A percentile compares a stretch with the other conserved stretches of the same genome.
Conservation (phyloP, 495 filamentous ascomycete species). For the Mytilinidion resinicola region DNA sequence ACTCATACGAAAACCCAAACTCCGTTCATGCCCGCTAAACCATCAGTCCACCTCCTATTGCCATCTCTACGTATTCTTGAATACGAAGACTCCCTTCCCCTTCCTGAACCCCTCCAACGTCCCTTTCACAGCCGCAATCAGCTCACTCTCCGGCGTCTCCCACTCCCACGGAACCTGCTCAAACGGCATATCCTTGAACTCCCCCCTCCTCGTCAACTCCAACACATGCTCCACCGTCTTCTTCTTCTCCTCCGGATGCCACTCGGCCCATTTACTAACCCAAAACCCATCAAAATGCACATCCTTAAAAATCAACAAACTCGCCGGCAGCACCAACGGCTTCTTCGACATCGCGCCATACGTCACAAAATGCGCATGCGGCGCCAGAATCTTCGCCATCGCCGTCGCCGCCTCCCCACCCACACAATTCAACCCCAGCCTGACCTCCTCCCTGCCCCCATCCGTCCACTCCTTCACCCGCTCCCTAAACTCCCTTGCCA, state of each 20-base stretch:
- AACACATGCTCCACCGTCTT: conserved; percentile 76
- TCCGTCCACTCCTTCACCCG: conserved; percentile 62
- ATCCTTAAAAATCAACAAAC: conserved; percentile 84
- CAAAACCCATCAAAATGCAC: conserved; percentile 86
- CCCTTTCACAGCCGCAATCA: conserved; percentile 24
- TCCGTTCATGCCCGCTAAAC: no score
- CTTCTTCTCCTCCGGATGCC: conserved; percentile 65
- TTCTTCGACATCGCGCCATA: conserved; percentile 93
- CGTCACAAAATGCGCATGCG: conserved; percentile 71
- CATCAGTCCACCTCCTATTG: neutral
- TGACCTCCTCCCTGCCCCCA: conserved; percentile 59
- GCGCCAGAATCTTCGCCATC: conserved; percentile 59
- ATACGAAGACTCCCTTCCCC: conserved; percentile 89
- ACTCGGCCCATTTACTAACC: conserved; percentile 83
- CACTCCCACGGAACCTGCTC: conserved; percentile 73
- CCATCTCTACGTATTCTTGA: conserved; percentile 45
- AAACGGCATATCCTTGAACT: conserved; percentile 76
- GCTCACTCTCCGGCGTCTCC: conserved; percentile 58
- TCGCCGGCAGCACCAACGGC: conserved; percentile 69
- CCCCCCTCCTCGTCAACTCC: conserved; percentile 60
- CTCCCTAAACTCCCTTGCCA: conserved; percentile 56
- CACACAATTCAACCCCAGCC: conserved; percentile 85
- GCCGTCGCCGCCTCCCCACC: conserved; percentile 76
- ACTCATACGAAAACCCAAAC: no score
- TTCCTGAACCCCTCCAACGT: conserved; percentile 34